phyloP scores from a whole-genome alignment of 805 yeast genomes.

The Candida bentonensis region DNA sequence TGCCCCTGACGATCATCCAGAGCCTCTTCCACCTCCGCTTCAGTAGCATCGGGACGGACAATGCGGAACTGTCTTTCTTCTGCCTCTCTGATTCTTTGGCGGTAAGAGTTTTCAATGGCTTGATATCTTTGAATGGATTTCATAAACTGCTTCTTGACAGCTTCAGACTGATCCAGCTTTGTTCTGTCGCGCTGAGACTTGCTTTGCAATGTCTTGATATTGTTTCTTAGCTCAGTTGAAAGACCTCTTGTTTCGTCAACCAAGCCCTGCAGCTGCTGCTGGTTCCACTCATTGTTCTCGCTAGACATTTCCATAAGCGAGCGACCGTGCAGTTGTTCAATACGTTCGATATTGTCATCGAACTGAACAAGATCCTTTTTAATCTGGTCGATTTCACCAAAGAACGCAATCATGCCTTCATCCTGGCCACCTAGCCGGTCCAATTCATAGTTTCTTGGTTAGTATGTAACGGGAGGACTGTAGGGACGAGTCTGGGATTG shows the following conservation, averaged over 20 bases:
- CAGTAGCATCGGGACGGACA: slow-evolving; percentile 38
- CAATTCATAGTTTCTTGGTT: not conserved
- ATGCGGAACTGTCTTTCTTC: slow-evolving; percentile 89
- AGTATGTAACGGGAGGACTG: too few relatives aligned
- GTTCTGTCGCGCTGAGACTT: slow-evolving; percentile 42
- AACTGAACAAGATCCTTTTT: slow-evolving; percentile 59
- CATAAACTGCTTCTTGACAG: slow-evolving; percentile 72
- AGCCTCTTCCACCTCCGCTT: slow-evolving; percentile 71
- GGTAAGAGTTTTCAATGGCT: slow-evolving; percentile 71
- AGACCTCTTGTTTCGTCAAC: slow-evolving; percentile 67
- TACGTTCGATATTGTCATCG: slow-evolving; percentile 51
- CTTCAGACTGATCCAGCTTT: slow-evolving; percentile 82
- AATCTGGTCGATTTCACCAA: slow-evolving; percentile 53
- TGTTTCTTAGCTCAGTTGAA: slow-evolving; percentile 58
- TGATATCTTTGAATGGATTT: slow-evolving; percentile 77
- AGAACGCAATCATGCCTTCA: slow-evolving; percentile 47
- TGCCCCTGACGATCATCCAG: slow-evolving; percentile 74
- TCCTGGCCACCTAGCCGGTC: slow-evolving; percentile 2
- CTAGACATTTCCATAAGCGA: slow-evolving; percentile 60
- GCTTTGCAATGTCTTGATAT: slow-evolving; percentile 66
- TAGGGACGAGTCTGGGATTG: too few relatives aligned
- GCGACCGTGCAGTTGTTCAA: slow-evolving; percentile 56
- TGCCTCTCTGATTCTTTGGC: slow-evolving; percentile 70
- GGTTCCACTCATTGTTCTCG: slow-evolving; percentile 44
- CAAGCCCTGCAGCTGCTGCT: slow-evolving; percentile 63